Evolutionary conservation across 2,329 filamentous ascomycete species (phyloP), one percentile per base, ranked within the genome.

Genomic region (Thelonectria rubi): DNA sequence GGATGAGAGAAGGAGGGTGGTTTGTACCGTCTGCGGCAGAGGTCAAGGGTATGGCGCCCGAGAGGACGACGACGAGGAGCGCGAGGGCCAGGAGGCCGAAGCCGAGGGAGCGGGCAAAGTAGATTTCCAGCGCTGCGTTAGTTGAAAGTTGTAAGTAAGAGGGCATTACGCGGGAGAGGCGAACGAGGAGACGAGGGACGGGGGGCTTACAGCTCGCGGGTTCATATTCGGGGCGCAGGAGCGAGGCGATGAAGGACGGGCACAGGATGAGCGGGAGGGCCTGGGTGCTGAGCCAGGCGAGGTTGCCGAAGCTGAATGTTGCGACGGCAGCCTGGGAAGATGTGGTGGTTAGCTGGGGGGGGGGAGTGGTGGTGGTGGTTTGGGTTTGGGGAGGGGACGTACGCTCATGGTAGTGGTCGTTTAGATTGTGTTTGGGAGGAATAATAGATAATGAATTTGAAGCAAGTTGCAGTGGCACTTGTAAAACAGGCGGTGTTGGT

Each of bases 71-170:
- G n/a, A 84, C 83, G 12, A 91, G 77, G 7, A 88, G 72, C 32
- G 87, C 88, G 26, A 94, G 78, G 10, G 87, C 79, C 20, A 93
- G 79, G 46, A 93, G 83, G 30, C 87, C 80, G 58, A 94, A 80
- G 65, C 90, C 91, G 1, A 93, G 83, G 26, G 84, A 86, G 43
- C 91, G 89, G 53, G 87, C 87, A 74, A 94, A 88, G 82, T 94
- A 94, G 58, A 85, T 78, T 76, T 93, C 90, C 32, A 92, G 80
- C 21, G 62, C 71, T 72, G 47, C n/a, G n/a, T n/a, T n/a, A n/a
- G n/a, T n/a, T 78, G 2, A 7, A n/a, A 15, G 45, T 26, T 26
- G 21, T 58, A 57, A 42, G 55, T 55, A 37, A 20, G 48, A 6
- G 40, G 8, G 26, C 3, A 37, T 37, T 37, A 18, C 18, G 42